Conservation (phyloP, 2,329 filamentous ascomycete genomes). For the Graphilbum fragrans region DNA sequence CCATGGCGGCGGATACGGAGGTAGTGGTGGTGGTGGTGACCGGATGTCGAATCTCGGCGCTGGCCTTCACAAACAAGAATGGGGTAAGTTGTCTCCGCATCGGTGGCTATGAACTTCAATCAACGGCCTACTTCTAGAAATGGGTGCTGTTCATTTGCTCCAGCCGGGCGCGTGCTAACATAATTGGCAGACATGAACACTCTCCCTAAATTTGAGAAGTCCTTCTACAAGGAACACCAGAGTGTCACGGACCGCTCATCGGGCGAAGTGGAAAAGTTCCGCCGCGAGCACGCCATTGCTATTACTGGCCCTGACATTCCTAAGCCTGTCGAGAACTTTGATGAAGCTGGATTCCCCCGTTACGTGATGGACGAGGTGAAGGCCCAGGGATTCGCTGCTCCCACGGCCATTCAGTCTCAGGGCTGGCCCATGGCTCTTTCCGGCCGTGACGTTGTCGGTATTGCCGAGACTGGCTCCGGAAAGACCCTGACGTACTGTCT, state of each 20-base stretch:
- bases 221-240: slow-evolving; percentile 94
- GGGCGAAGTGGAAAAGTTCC: slow-evolving; percentile 79
- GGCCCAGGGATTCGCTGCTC: slow-evolving; percentile 86
- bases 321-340: slow-evolving; percentile 91
- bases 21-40: slow-evolving; percentile 65
- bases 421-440: slow-evolving; percentile 99
- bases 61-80: slow-evolving; percentile 75
- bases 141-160: not conserved
- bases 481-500: slow-evolving; percentile 98
- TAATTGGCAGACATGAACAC: slow-evolving; percentile 53
- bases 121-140: not conserved
- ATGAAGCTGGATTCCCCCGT: slow-evolving; percentile 90
- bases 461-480: slow-evolving; percentile 97
- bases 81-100: slow-evolving; percentile 51
- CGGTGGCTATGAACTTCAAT: not conserved
- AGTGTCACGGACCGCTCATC: slow-evolving; percentile 62
- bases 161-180: not conserved
- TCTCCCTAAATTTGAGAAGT: slow-evolving; percentile 96
- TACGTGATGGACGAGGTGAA: slow-evolving; percentile 99
- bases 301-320: slow-evolving; percentile 72
- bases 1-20: slow-evolving; percentile 22
- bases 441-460: slow-evolving; percentile 95
- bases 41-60: slow-evolving; percentile 87
- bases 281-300: slow-evolving; percentile 72
- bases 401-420: slow-evolving; percentile 94